Conservation (phyloP, 805 yeast species). For the Wickerhamomyces tratensis region DNA sequence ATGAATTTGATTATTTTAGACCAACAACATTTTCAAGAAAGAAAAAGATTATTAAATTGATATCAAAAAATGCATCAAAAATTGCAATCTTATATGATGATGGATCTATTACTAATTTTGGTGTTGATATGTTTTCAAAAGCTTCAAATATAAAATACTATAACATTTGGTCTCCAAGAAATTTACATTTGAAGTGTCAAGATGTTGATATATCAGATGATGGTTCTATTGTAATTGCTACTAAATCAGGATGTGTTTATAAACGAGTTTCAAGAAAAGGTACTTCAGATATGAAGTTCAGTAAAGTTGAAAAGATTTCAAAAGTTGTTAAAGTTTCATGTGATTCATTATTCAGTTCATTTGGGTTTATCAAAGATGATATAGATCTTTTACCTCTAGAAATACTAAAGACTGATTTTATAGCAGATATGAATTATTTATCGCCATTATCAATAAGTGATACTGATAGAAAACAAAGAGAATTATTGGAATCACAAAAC, state of each 20-base stretch:
- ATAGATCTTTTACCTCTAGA: slow-evolving; percentile 47
- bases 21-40: slow-evolving; percentile 40
- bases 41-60: slow-evolving; percentile 21
- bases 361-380: slow-evolving; percentile 60
- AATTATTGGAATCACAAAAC: slow-evolving; percentile 5
- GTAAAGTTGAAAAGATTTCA: slow-evolving; percentile 42
- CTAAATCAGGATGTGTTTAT: slow-evolving; percentile 62
- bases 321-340: slow-evolving; percentile 55
- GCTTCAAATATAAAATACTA: slow-evolving; percentile 34
- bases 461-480: slow-evolving; percentile 11
- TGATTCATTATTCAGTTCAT: slow-evolving; percentile 54
- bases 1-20: slow-evolving; percentile 42
- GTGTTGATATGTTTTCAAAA: slow-evolving; percentile 15
- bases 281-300: slow-evolving; percentile 37
- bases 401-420: slow-evolving; percentile 34
- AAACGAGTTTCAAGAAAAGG: slow-evolving; percentile 10
- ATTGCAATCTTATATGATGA: slow-evolving; percentile 44
- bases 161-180: slow-evolving; percentile 55
- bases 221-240: slow-evolving; percentile 61
- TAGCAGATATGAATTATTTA: slow-evolving; percentile 42
- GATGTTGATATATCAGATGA: slow-evolving; percentile 63
- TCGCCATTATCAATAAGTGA: slow-evolving; percentile 28
- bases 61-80: slow-evolving; percentile 29
- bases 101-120: slow-evolving; percentile 37
- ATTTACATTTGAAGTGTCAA: slow-evolving; percentile 41